Evolutionary conservation across 1,139 yeast genomes (phyloP).

Genomic region (Candida sp.): DNA sequence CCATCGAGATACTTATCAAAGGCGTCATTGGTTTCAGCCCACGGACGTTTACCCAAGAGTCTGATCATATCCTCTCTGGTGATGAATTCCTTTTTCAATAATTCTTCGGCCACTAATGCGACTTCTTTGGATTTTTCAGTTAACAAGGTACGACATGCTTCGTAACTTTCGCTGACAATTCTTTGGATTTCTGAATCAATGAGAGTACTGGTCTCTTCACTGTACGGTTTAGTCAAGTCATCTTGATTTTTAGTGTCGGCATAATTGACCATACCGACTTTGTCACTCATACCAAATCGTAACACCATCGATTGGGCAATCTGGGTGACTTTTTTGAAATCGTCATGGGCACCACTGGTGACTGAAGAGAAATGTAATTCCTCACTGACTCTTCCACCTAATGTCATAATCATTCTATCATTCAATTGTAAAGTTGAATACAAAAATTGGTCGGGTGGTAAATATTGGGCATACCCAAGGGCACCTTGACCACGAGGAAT

Average conservation of each 20-base stretch:
- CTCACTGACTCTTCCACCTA: constrained; percentile 96
- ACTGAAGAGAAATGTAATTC: constrained; percentile 87
- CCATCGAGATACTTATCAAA: constrained; percentile 77
- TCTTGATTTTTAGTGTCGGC: constrained; percentile 53
- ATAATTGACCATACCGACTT: constrained; percentile 80
- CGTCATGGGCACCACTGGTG: constrained; percentile 95
- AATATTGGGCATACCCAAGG: constrained; percentile 95
- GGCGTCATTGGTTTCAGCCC: constrained; percentile 87
- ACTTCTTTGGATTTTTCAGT: constrained; percentile 72
- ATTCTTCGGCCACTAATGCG: constrained; percentile 80
- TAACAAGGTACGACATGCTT: constrained; percentile 63
- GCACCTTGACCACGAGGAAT: constrained; percentile 98
- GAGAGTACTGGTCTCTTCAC: constrained; percentile 76
- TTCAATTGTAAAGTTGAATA: constrained; percentile 73
- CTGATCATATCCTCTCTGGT: constrained; percentile 91
- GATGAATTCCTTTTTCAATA: constrained; percentile 78
- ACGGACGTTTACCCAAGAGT: constrained; percentile 85
- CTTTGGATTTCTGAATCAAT: constrained; percentile 85
- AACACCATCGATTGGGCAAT: constrained; percentile 95
- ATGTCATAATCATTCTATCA: constrained; percentile 94
- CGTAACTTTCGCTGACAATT: constrained; percentile 77
- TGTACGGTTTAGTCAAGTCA: constrained; percentile 81
- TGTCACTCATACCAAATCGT: constrained; percentile 84
- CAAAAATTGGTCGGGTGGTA: constrained; percentile 91
- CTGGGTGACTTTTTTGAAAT: constrained; percentile 92